A percentile compares a stretch with the other conserved stretches of the same genome.
phyloP scores from a whole-genome alignment of 176 grass and related monocot species.

The Avena insularis region DNA sequence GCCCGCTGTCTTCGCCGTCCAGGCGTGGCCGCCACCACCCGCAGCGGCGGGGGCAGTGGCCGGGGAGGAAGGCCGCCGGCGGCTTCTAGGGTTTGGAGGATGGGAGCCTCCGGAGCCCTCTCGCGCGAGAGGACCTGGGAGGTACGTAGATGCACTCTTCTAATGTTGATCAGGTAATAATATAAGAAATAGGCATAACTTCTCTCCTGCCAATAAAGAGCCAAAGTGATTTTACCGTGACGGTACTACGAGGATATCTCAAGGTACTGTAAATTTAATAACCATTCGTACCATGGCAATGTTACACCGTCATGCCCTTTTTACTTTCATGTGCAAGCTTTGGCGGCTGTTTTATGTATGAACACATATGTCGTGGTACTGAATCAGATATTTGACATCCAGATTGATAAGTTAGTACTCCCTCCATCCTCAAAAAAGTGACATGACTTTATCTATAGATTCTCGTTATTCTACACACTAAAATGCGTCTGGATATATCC shows the following conservation, averaged over 20 bases:
- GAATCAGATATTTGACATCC: conserved; percentile 82
- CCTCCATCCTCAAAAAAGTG: too few relatives aligned
- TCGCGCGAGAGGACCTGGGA: too few relatives aligned
- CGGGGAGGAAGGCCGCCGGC: too few relatives aligned
- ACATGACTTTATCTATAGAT: too few relatives aligned
- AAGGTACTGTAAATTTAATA: conserved; percentile 46
- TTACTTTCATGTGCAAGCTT: conserved; percentile 47
- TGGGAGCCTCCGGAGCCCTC: too few relatives aligned
- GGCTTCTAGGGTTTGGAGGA: too few relatives aligned
- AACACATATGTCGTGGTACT: conserved; percentile 81
- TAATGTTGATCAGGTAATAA: conserved; percentile 10
- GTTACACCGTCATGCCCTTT: not conserved
- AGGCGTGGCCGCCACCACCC: too few relatives aligned
- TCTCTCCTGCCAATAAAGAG: conserved; percentile 80
- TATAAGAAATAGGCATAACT: conserved; percentile 71
- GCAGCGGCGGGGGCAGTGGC: too few relatives aligned
- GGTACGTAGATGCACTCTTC: too few relatives aligned
- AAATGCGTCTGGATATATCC: too few relatives aligned
- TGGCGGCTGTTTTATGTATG: conserved; percentile 72
- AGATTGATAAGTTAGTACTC: conserved; percentile 73
- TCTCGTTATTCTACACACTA: too few relatives aligned
- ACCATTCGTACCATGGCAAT: not conserved
- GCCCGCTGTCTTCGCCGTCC: too few relatives aligned
- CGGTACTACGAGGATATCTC: conserved; percentile 51
- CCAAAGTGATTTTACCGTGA: conserved; percentile 54